Evolutionary conservation across 2,329 filamentous ascomycete species (phyloP), one percentile per base, ranked within the genome.

Genomic region (Aphanoascus verrucosus): DNA sequence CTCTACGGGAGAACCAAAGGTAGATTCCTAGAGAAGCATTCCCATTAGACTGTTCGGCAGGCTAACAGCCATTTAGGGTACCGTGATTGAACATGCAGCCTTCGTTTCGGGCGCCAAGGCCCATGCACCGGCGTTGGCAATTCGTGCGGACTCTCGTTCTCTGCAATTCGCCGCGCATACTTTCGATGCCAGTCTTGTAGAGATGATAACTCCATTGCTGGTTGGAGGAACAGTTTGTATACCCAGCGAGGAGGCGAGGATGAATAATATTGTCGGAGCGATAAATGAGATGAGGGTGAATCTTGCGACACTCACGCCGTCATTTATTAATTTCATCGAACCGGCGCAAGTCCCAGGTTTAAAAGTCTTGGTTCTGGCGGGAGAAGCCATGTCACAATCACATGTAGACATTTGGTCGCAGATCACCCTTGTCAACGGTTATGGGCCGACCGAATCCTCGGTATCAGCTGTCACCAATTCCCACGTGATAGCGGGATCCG

Each of bases 61-160:
- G 17, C 49, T 52, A 38, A 52, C 38, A 40, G 11, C 9, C 34
- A 19, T 12, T n/a, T 52, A 71, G 69, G 83, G 81, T 2, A 78
- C 83, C n/a, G 75, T 83, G 47, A 77, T 84, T 56, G 79, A 78
- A 9, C 84, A 86, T 59, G 69, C 70, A 0, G 76, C 81, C 0
- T 73, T 82, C 12, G 75, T 80, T 1, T 79, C 81, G 0, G 72
- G 75, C 2, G 74, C 80, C 23, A 64, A 74, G 7, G 73, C 72
- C 0, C 79, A 83, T 60, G 78, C 74, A 0, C 65, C 72, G 0
- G 72, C 73, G 0, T 67, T 82, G 35, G 52, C 51, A 19, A 73
- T 85, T 20, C 69, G 72, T 31, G 64, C 71, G 0, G 65, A 74
- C 0, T 79, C 79, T 12, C 72, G 84, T 3, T 75, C 81, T 4